Evolutionary conservation across 179 eudicot genomes (phyloP).

Genomic region (Beta lomatogona): DNA sequence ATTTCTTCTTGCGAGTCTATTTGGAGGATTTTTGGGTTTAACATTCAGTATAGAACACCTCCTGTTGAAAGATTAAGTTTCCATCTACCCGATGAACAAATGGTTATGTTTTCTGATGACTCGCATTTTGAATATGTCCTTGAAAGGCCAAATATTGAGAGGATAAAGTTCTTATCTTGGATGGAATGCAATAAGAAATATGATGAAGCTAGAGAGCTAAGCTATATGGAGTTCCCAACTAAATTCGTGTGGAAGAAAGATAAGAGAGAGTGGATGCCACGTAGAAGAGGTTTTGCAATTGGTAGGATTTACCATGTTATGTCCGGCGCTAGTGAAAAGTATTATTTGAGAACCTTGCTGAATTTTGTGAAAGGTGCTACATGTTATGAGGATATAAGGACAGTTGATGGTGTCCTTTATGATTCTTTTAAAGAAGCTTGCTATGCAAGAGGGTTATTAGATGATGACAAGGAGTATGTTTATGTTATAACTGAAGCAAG

Average conservation of each 20-base stretch:
- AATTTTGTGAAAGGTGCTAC: background rate
- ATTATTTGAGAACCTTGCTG: background rate
- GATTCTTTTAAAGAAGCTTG: constrained; percentile 17
- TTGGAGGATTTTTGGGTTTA: constrained; percentile 10
- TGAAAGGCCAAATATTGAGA: background rate
- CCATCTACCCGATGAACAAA: background rate
- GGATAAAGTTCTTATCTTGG: constrained; percentile 24
- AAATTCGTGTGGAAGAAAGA: background rate
- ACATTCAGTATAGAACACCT: background rate
- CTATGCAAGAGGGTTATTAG: constrained; percentile 17
- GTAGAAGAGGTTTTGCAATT: background rate
- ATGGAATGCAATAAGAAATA: constrained; percentile 5
- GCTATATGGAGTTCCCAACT: background rate
- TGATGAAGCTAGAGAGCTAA: background rate
- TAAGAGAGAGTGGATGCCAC: background rate
- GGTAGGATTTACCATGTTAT: background rate
- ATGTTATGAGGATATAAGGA: background rate
- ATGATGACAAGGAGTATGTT: constrained; percentile 24
- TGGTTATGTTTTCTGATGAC: background rate
- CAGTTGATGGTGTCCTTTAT: background rate
- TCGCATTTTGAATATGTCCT: background rate
- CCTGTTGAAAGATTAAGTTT: background rate
- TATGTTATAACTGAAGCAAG: constrained; percentile 19
- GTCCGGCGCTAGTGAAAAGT: background rate
- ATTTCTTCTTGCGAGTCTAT: background rate